These are phyloP conservation scores for Pulchroboletus neoregius DNA, from an alignment of 1,284 basidiomycete genomes.

Conservation along the genomic window DNA sequence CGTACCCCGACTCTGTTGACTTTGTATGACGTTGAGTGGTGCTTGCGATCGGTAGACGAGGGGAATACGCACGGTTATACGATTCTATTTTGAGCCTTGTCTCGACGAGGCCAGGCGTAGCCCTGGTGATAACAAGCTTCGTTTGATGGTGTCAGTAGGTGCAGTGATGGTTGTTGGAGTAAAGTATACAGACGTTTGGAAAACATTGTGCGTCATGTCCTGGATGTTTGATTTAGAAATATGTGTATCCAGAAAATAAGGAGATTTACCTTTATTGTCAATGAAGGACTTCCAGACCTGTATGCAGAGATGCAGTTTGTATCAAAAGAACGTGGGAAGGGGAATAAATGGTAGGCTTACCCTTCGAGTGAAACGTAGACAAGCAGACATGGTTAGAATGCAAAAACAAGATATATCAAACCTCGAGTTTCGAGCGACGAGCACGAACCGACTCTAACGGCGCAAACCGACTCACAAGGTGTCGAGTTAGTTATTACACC, in stretches of 20 bases:
- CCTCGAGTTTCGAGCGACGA: not conserved
- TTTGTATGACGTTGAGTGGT: constrained; percentile 21
- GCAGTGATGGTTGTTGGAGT: not conserved
- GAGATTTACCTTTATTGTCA: constrained; percentile 58
- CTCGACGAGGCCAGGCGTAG: constrained; percentile 61
- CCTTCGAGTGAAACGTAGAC: constrained; percentile 61
- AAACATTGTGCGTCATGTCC: constrained; percentile 77
- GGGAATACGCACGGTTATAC: constrained; percentile 55
- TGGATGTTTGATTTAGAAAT: constrained; percentile 28
- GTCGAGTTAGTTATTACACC: not conserved
- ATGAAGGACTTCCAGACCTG: constrained; percentile 81
- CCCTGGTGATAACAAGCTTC: constrained; percentile 61
- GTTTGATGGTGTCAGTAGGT: not conserved
- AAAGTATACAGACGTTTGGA: constrained; percentile 53
- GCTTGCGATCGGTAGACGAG: not conserved
- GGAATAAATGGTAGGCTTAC: constrained; percentile 34
- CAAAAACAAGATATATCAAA: not conserved
- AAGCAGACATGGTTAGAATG: constrained; percentile 48
- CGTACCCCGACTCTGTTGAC: constrained; percentile 74
- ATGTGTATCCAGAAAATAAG: not conserved
- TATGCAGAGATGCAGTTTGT: not conserved
- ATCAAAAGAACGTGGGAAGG: not conserved
- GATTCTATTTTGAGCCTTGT: constrained; percentile 67
- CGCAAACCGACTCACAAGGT: not conserved
- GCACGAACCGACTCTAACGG: too few relatives aligned